Base-by-base conservation (phyloP, 129 eudicot species). In the Artemisia annua region DNA sequence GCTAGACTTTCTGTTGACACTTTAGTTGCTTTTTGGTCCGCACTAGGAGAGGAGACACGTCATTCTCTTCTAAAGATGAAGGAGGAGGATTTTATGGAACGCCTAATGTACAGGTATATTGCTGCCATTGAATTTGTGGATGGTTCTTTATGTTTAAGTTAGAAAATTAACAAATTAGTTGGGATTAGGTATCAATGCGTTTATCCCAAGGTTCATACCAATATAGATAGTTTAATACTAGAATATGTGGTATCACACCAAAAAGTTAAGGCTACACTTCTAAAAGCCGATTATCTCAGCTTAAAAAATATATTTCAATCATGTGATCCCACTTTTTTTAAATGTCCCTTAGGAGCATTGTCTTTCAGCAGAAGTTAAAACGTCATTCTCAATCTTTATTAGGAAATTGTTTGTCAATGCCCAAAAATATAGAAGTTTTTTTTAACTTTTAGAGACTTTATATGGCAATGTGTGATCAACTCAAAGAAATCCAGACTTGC, bases 81-180 rank as follows among this genome's bases (percentile, higher is more conserved):
- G 66, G 66, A 61, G 48, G 66, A 61, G 32, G 66, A 61, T 61
- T 61, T 61, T 61, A 61, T 28, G 48, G 66, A 61, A 13, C 19
- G 46, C 46, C 66, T 61, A 13, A 61, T 61, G 66, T 61, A 61
- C n/a, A 61, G 66, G 66, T 93, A 61, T 71, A 59, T 20, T 75
- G 62, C 64, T 11, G 26, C 70, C 20, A 18, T 17, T 58, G 55
- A 69, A 58, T 70, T n/a, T 58, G 9, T 39, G 55, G 65, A 60
- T 60, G 65, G 35, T 24, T 60, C 9, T 60, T 24, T 60, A 4
- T 26, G 32, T 59, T 18, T 24, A 35, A 24, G 28, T 6, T 60
- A 12, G 65, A 26, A 12, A 11, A 24, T 12, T 60, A 12, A 15
- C n/a, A 59, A 19, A 8, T 59, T 9, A 30, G 64, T 22, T 59